Evolutionary conservation across 176 grass and related monocot species (phyloP).

Genomic region (Triticum urartu): DNA sequence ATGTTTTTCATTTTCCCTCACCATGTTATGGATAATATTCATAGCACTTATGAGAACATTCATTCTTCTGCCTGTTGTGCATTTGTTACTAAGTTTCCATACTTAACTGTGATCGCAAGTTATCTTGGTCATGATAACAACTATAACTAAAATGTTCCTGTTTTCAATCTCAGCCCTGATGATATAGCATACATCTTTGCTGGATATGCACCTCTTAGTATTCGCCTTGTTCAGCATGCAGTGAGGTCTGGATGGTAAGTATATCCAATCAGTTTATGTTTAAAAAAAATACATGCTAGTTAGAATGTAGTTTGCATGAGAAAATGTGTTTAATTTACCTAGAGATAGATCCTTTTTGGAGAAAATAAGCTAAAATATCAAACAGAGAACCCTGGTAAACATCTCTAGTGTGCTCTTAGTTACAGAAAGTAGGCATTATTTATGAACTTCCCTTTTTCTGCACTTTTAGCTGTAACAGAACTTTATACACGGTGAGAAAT

Average conservation of each 20-base stretch:
- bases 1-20: not conserved
- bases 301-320: not conserved
- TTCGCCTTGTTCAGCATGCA: conserved; percentile 93
- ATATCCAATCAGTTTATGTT: conserved; percentile 10
- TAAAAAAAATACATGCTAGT: not conserved
- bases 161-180: conserved; percentile 63
- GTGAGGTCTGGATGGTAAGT: conserved; percentile 93
- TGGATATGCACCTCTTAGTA: conserved; percentile 98
- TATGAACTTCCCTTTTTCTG: not conserved
- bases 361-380: not conserved
- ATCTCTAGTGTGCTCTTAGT: not conserved
- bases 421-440: not conserved
- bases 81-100: not conserved
- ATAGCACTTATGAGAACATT: not conserved
- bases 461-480: not conserved
- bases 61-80: conserved; percentile 4
- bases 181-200: conserved; percentile 99
- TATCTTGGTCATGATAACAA: conserved; percentile 19
- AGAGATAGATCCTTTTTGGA: not conserved
- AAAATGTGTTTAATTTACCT: not conserved
- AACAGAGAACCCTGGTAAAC: not conserved
- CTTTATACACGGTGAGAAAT: not conserved
- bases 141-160: conserved; percentile 34
- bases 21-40: not conserved
- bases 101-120: not conserved